Evolutionary conservation across 2,329 filamentous ascomycete species (phyloP).

Genomic region (Trichoderma pleuroti): DNA sequence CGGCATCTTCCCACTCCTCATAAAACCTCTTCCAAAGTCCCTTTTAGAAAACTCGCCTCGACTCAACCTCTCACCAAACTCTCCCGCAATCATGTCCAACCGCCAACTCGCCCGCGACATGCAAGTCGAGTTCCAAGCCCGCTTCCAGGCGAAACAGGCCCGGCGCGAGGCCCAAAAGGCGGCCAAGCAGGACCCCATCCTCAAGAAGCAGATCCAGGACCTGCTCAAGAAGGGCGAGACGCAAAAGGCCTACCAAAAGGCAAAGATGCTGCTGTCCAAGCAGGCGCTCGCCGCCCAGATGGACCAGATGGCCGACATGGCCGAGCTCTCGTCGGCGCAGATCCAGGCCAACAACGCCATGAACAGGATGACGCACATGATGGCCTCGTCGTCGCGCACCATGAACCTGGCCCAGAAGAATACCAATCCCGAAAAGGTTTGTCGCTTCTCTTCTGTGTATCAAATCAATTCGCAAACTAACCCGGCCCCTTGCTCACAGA

Average conservation of each 20-base stretch:
- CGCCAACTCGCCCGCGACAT: constrained; percentile 58
- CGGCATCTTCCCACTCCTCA: neutral
- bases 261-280: constrained; percentile 59
- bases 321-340: constrained; percentile 56
- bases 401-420: constrained; percentile 57
- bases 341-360: constrained; percentile 63
- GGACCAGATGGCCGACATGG: constrained; percentile 63
- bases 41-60: neutral
- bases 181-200: constrained; percentile 56
- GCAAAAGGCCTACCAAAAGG: constrained; percentile 61
- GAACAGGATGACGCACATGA: constrained; percentile 64
- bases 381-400: constrained; percentile 56
- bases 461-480: neutral
- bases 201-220: constrained; percentile 62
- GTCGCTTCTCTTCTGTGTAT: constrained; percentile 7
- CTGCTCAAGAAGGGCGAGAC: constrained; percentile 61
- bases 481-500: constrained; percentile 32
- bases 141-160: constrained; percentile 61
- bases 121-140: constrained; percentile 61
- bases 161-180: constrained; percentile 59
- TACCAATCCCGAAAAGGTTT: constrained; percentile 56
- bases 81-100: constrained; percentile 48
- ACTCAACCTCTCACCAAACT: neutral
- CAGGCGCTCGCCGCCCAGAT: constrained; percentile 61
- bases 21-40: neutral